Evolutionary conservation across 2,329 filamentous ascomycete species (phyloP), one percentile per base, ranked within the genome.

Genomic region (Herpotrichia juniperi): DNA sequence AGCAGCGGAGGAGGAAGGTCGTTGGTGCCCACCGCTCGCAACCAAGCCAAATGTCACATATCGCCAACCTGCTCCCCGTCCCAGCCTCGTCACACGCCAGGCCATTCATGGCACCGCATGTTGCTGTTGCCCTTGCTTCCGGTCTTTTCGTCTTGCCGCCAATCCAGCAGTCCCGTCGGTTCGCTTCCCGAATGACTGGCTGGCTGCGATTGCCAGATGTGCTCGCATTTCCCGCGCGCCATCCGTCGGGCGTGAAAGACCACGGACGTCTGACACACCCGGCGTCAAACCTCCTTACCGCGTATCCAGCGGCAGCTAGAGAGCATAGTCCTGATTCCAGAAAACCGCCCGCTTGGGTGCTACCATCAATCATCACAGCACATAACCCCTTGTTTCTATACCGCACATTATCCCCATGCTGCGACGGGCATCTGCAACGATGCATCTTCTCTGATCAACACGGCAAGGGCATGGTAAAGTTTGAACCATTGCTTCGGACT

Each of bases 301-400:
- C 21, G 37, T 48, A 48, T 40, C 30, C 51, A 43, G 56, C 61
- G 53, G 64, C 58, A 57, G 48, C 61, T 40, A 40, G 59, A 63
- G 51, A 43, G 48, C 51, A 56, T 48, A 57, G 44, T 48, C 51
- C 51, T 54, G 46, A 28, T 52, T 51, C 16, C 34, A 37, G 34
- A 37, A 21, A 24, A 14, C 37, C 37, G n/a, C 19, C 19, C 37
- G 16, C 37, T 24, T 40, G 37, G 37, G 37, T 40, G 37, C 37
- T 37, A 17, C 16, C 34, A 37, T 37, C n/a, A 35, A 34, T 50
- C 46, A 56, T 57, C 56, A 48, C 46, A 54, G 51, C 34, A 21
- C 34, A 37, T n/a, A n/a, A n/a, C n/a, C n/a, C n/a, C n/a, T n/a
- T n/a, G n/a, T n/a, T n/a, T n/a, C n/a, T n/a, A n/a, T n/a, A n/a